Percentiles rank a stretch among this genome's conserved stretches.
These are phyloP conservation scores for Artemisia argyi DNA, from an alignment of 129 eudicot species.

Conservation along the genomic window DNA sequence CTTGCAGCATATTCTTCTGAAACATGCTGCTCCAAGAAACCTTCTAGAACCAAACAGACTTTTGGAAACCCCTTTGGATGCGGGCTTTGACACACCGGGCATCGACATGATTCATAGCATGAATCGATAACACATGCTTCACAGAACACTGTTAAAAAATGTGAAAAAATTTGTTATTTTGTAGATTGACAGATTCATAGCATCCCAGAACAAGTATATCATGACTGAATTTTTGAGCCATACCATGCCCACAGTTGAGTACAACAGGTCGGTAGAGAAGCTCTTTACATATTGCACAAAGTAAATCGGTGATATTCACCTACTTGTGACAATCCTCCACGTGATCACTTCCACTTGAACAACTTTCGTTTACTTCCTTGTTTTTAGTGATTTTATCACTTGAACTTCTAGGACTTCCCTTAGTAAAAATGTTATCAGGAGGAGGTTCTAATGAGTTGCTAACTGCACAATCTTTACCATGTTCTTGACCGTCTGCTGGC, in stretches of 20 bases:
- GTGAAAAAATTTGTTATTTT: slow-evolving; percentile 5
- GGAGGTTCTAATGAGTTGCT: slow-evolving; percentile 16
- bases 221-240: slow-evolving; percentile 5
- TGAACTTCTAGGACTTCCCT: slow-evolving; percentile 19
- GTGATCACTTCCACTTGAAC: slow-evolving; percentile 16
- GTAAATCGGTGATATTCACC: slow-evolving; percentile 38
- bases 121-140: slow-evolving; percentile 43
- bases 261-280: slow-evolving; percentile 56
- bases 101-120: slow-evolving; percentile 33
- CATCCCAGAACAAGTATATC: background rate
- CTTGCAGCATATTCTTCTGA: slow-evolving; percentile 54
- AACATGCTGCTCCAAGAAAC: slow-evolving; percentile 51
- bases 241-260: slow-evolving; percentile 77
- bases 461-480: slow-evolving; percentile 23
- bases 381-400: slow-evolving; percentile 24
- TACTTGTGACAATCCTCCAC: slow-evolving; percentile 22
- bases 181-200: no score
- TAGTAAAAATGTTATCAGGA: slow-evolving; percentile 24
- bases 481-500: slow-evolving; percentile 8
- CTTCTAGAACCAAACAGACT: slow-evolving; percentile 52
- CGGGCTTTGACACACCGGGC: slow-evolving; percentile 49
- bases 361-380: slow-evolving; percentile 15
- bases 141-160: slow-evolving; percentile 48
- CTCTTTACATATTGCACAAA: slow-evolving; percentile 50
- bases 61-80: slow-evolving; percentile 64